A percentile compares a stretch with the other conserved stretches of the same genome.
phyloP scores from a whole-genome alignment of 2,329 filamentous ascomycete genomes.

The Macroventuria anomochaeta region DNA sequence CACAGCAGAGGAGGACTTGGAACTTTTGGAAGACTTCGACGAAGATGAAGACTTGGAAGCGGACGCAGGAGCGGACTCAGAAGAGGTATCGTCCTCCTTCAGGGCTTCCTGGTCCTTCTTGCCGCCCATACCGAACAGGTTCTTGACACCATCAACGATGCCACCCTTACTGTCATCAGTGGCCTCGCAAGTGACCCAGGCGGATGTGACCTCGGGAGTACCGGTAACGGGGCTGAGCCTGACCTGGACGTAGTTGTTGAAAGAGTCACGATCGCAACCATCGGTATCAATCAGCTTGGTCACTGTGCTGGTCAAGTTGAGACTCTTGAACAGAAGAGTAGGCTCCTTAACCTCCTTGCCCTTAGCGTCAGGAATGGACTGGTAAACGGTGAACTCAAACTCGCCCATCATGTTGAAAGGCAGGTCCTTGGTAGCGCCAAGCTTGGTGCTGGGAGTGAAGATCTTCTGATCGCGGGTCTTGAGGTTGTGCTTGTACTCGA shows the following conservation, averaged over 20 bases:
- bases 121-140: slow-evolving; percentile 90
- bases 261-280: slow-evolving; percentile 75
- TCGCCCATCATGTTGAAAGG: slow-evolving; percentile 83
- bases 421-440: slow-evolving; percentile 82
- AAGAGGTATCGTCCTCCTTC: slow-evolving; percentile 57
- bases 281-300: slow-evolving; percentile 77
- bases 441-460: slow-evolving; percentile 77
- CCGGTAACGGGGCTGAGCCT: slow-evolving; percentile 76
- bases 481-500: slow-evolving; percentile 76
- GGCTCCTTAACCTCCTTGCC: slow-evolving; percentile 61
- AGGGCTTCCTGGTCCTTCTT: slow-evolving; percentile 82
- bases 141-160: slow-evolving; percentile 93
- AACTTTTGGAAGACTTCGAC: slow-evolving; percentile 50
- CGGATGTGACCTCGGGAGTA: slow-evolving; percentile 77
- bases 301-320: slow-evolving; percentile 86
- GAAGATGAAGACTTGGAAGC: slow-evolving; percentile 53
- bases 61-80: slow-evolving; percentile 55
- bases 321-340: slow-evolving; percentile 72
- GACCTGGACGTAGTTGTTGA: slow-evolving; percentile 80
- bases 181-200: slow-evolving; percentile 84
- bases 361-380: slow-evolving; percentile 65
- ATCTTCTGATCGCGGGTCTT: slow-evolving; percentile 79
- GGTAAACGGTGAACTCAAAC: slow-evolving; percentile 79
- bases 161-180: slow-evolving; percentile 77
- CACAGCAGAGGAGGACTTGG: slow-evolving; percentile 54